phyloP scores from a whole-genome alignment of 1,139 yeast species.

The Blastobotrys persicus region DNA sequence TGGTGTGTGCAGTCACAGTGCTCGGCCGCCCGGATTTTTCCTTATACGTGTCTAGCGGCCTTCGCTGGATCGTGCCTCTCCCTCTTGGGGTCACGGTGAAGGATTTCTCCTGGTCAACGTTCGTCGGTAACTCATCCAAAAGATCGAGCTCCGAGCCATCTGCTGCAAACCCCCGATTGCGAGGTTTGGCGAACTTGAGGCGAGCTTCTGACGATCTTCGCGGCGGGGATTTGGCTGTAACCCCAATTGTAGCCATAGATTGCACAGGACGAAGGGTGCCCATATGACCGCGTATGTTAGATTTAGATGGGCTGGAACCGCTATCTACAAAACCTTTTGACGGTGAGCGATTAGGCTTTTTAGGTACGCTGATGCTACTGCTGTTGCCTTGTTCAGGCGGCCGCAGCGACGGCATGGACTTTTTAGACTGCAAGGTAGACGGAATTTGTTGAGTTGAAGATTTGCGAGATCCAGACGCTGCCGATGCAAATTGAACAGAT shows the following conservation, averaged over 20 bases:
- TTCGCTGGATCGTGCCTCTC: slow-evolving; percentile 12
- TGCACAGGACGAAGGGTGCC: slow-evolving; percentile 24
- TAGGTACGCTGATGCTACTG: background rate
- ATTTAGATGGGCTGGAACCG: too few relatives aligned
- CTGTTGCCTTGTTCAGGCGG: too few relatives aligned
- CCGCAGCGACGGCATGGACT: slow-evolving; percentile 12
- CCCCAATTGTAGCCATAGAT: slow-evolving; percentile 21
- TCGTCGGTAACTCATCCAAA: slow-evolving; percentile 34
- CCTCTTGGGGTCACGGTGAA: slow-evolving; percentile 22
- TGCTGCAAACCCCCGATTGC: slow-evolving; percentile 26
- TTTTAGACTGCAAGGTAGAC: slow-evolving; percentile 5
- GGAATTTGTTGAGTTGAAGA: background rate
- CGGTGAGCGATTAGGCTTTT: slow-evolving; percentile 9
- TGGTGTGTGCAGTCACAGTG: slow-evolving; percentile 1
- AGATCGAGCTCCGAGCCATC: slow-evolving; percentile 38
- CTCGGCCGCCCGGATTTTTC: slow-evolving; percentile 18
- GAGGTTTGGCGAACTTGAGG: slow-evolving; percentile 20
- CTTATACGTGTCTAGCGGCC: slow-evolving; percentile 21
- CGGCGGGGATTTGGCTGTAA: slow-evolving; percentile 10
- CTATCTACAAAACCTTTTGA: too few relatives aligned
- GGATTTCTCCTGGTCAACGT: slow-evolving; percentile 23
- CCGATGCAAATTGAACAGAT: slow-evolving; percentile 6
- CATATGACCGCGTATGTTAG: background rate
- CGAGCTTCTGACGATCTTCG: slow-evolving; percentile 19
- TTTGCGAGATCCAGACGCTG: background rate